Base-by-base conservation (phyloP, 805 yeast species). In the Candida koratica region DNA sequence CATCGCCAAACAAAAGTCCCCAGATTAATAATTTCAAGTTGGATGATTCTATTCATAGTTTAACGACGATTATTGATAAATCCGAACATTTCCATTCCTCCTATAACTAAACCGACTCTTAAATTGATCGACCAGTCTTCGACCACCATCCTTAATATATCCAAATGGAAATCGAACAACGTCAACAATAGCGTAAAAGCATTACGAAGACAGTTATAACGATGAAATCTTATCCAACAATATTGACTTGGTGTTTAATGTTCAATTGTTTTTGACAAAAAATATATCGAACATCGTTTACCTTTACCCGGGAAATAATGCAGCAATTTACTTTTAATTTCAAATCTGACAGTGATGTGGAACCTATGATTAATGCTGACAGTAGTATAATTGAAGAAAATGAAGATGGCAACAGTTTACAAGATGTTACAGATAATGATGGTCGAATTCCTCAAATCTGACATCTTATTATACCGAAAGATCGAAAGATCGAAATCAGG, bases 181-280 rank as follows among this genome's bases (percentile, higher is more conserved):
- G 72, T 30, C 53, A 60, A 44, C 55, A 53, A 36, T 45, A 57
- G 15, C 52, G 69, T 9, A 66, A 65, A 44, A 49, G 22, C 67
- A 64, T 40, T 71, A 67, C 34, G 71, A 66, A 13, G 54, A 61
- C 43, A 64, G 63, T 31, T 55, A 57, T 43, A 70, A 64, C 34
- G 71, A 65, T 34, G 67, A 61, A 23, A 58, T 65, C 17, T 43
- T 63, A 19, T 42, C 56, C 10, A 58, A 60, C 39, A 70, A 65
- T 42, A 43, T 64, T 33, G 67, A 62, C 35, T 49, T 66, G 32
- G 66, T 64, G 9, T 67, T 67, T 44, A 67, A 67, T 42, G 72
- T 67, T 13, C 73, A 61, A 27, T 39, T 64, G 19, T 64, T 56
- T 39, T 41, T 52, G 32, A 40, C 44, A 17, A 41, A 44, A 28